A percentile compares a stretch with the other conserved stretches of the same genome.
Conservation (phyloP, 345 rosid species). For the Syzygium aromaticum region DNA sequence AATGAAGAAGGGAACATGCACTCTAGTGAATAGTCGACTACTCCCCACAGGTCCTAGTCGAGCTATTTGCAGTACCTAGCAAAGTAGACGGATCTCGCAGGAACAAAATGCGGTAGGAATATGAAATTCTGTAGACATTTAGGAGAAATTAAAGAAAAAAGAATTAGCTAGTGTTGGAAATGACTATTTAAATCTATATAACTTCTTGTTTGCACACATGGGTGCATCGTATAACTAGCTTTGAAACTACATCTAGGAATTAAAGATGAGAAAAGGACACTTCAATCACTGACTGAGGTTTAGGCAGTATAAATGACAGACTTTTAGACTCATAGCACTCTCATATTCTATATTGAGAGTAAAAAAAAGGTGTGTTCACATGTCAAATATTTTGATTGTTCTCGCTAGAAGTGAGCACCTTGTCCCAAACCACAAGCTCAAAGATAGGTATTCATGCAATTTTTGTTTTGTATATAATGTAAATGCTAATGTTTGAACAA, state of each 20-base stretch:
- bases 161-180: neutral
- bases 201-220: neutral
- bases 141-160: neutral
- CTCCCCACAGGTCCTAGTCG: conserved; percentile 23
- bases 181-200: neutral
- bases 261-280: neutral
- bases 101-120: conserved; percentile 31
- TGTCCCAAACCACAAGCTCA: neutral
- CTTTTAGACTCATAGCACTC: neutral
- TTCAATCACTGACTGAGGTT: neutral
- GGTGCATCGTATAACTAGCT: neutral
- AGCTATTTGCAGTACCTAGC: conserved; percentile 31
- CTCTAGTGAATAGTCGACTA: conserved; percentile 49
- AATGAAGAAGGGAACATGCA: conserved; percentile 16
- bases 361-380: neutral
- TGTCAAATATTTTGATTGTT: neutral
- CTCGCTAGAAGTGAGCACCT: neutral
- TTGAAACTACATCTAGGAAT: neutral
- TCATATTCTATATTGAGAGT: neutral
- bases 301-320: neutral
- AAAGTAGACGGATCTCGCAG: conserved; percentile 23
- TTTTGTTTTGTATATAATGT: neutral
- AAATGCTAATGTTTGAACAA: neutral
- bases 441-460: neutral
- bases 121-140: conserved; percentile 43